phyloP scores from a whole-genome alignment of 2,329 filamentous ascomycete genomes.

The Aureobasidium pullulans region DNA sequence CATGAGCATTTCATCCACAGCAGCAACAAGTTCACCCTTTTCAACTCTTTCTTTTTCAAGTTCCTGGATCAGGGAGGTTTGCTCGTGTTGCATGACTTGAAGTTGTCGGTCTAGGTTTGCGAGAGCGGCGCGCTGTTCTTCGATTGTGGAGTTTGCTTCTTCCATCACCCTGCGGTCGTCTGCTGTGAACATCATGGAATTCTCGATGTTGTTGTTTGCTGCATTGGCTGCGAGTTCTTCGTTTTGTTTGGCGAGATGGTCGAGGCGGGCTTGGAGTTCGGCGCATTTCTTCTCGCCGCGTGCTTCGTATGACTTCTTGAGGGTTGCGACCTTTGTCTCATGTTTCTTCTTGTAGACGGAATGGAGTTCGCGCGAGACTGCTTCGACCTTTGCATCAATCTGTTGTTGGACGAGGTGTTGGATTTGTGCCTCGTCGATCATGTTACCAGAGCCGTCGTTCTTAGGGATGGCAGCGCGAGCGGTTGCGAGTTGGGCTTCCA shows the following conservation, averaged over 20 bases:
- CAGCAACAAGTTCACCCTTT: slow-evolving; percentile 73
- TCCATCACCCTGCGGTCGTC: slow-evolving; percentile 17
- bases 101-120: slow-evolving; percentile 69
- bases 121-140: slow-evolving; percentile 63
- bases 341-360: slow-evolving; percentile 94
- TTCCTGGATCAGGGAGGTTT: slow-evolving; percentile 55
- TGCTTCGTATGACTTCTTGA: slow-evolving; percentile 74
- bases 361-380: slow-evolving; percentile 70
- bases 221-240: slow-evolving; percentile 58
- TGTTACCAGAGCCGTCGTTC: slow-evolving; percentile 19
- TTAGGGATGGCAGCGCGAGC: slow-evolving; percentile 36
- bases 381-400: slow-evolving; percentile 83
- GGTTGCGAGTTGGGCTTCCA: slow-evolving; percentile 64
- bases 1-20: slow-evolving; percentile 77
- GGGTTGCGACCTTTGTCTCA: slow-evolving; percentile 85
- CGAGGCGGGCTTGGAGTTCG: slow-evolving; percentile 66
- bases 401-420: slow-evolving; percentile 49
- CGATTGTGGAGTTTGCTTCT: slow-evolving; percentile 40
- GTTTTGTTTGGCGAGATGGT: slow-evolving; percentile 64
- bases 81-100: slow-evolving; percentile 60
- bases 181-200: slow-evolving; percentile 14
- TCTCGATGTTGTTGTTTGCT: slow-evolving; percentile 52
- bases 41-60: slow-evolving; percentile 71
- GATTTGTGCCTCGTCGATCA: slow-evolving; percentile 36
- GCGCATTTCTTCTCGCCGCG: slow-evolving; percentile 83